phyloP scores from a whole-genome alignment of 1,284 basidiomycete species.

The Psilocybe mexicana region DNA sequence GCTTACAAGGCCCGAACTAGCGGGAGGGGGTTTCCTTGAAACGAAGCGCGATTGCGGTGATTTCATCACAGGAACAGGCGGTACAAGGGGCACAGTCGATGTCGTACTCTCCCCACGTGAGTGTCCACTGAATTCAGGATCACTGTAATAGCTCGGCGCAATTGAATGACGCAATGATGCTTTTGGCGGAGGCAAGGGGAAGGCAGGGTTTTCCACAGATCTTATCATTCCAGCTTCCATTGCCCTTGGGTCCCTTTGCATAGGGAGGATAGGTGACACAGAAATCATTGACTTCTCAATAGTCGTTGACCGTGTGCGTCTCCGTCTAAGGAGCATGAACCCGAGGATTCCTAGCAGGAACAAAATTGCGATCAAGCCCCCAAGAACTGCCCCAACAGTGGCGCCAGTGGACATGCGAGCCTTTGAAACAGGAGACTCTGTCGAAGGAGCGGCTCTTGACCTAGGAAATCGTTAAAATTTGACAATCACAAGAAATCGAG shows the following conservation, averaged over 20 bases:
- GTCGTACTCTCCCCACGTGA: constrained; percentile 17
- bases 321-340: constrained; percentile 31
- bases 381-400: constrained; percentile 19
- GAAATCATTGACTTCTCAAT: constrained; percentile 25
- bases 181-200: constrained; percentile 22
- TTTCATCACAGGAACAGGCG: constrained; percentile 23
- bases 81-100: constrained; percentile 27
- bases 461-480: neutral
- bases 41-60: constrained; percentile 22
- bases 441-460: constrained; percentile 6
- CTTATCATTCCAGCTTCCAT: constrained; percentile 30
- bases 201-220: constrained; percentile 18
- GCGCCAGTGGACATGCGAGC: constrained; percentile 17
- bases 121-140: constrained; percentile 20
- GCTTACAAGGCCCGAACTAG: constrained; percentile 17
- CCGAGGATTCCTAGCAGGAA: constrained; percentile 29
- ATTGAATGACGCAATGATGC: constrained; percentile 31
- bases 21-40: constrained; percentile 19
- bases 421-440: constrained; percentile 8
- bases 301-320: constrained; percentile 14
- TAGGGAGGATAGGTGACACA: constrained; percentile 36
- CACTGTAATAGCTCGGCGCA: constrained; percentile 36
- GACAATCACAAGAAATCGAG: neutral
- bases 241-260: constrained; percentile 38
- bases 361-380: constrained; percentile 11